These are phyloP conservation scores for Tetrapisispora pingtungensis DNA, from an alignment of 805 yeast genomes.

Conservation along the genomic window DNA sequence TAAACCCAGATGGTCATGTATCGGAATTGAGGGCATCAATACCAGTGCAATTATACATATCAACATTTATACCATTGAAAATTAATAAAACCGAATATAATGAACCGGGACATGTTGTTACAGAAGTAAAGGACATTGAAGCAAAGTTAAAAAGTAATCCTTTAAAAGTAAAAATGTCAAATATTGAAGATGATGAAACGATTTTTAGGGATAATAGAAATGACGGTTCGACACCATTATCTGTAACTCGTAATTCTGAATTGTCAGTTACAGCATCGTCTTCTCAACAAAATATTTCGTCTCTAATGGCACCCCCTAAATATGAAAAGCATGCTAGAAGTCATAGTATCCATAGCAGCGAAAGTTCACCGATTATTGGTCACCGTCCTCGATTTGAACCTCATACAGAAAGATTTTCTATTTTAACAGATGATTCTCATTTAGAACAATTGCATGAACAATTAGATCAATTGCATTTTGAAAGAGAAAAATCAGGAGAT, in stretches of 20 bases:
- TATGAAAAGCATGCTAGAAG: slow-evolving; percentile 76
- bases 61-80: slow-evolving; percentile 68
- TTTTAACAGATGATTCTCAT: neutral
- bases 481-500: slow-evolving; percentile 4
- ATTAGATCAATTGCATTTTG: slow-evolving; percentile 12
- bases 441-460: slow-evolving; percentile 3
- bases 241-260: slow-evolving; percentile 1
- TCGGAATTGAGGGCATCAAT: slow-evolving; percentile 86
- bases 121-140: neutral
- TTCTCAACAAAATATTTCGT: slow-evolving; percentile 8
- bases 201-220: slow-evolving; percentile 25
- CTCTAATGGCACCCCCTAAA: slow-evolving; percentile 71
- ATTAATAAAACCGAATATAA: slow-evolving; percentile 13
- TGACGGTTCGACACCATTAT: slow-evolving; percentile 24
- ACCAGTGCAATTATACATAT: slow-evolving; percentile 66
- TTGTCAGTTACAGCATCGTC: neutral
- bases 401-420: neutral
- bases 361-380: neutral
- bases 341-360: slow-evolving; percentile 16
- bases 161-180: slow-evolving; percentile 43
- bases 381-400: neutral
- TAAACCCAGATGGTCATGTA: slow-evolving; percentile 85
- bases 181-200: slow-evolving; percentile 45
- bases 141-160: neutral
- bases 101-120: slow-evolving; percentile 5